Evolutionary conservation across 169 alveolate species (phyloP).

Genomic region (Babesia bovis): DNA sequence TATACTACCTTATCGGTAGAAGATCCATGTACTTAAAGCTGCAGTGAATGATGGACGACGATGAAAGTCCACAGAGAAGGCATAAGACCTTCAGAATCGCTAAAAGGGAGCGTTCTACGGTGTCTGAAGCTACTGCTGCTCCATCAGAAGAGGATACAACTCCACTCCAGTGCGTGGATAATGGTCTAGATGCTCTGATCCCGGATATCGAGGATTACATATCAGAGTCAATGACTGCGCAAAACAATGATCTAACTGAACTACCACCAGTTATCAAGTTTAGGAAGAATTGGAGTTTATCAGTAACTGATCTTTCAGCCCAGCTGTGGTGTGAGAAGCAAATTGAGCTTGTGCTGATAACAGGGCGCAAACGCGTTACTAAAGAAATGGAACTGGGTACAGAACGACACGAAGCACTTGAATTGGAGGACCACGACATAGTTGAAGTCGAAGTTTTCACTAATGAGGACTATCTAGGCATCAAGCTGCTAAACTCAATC

Average conservation of each 20-base stretch:
- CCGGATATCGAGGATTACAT: constrained; percentile 66
- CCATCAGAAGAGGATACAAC: not conserved
- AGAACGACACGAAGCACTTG: constrained; percentile 78
- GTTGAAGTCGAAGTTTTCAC: constrained; percentile 76
- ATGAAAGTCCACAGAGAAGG: not conserved
- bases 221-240: constrained; percentile 13
- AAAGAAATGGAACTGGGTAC: constrained; percentile 78
- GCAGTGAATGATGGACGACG: too few relatives aligned
- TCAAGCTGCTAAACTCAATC: constrained; percentile 72
- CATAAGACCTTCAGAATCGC: constrained; percentile 24
- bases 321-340: constrained; percentile 83
- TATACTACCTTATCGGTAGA: too few relatives aligned
- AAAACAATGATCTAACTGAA: not conserved
- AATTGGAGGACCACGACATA: constrained; percentile 77
- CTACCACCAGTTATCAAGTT: constrained; percentile 69
- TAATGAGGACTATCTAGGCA: constrained; percentile 77
- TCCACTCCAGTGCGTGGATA: too few relatives aligned
- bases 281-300: constrained; percentile 73
- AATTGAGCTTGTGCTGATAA: constrained; percentile 71
- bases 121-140: not conserved
- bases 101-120: constrained; percentile 6
- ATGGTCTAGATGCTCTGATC: constrained; percentile 28
- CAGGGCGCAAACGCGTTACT: constrained; percentile 77
- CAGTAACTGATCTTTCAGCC: constrained; percentile 77
- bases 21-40: too few relatives aligned